Percentiles rank a stretch among this genome's conserved stretches.
phyloP scores from a whole-genome alignment of 2,329 filamentous ascomycete species.

The Penicillium paneum region DNA sequence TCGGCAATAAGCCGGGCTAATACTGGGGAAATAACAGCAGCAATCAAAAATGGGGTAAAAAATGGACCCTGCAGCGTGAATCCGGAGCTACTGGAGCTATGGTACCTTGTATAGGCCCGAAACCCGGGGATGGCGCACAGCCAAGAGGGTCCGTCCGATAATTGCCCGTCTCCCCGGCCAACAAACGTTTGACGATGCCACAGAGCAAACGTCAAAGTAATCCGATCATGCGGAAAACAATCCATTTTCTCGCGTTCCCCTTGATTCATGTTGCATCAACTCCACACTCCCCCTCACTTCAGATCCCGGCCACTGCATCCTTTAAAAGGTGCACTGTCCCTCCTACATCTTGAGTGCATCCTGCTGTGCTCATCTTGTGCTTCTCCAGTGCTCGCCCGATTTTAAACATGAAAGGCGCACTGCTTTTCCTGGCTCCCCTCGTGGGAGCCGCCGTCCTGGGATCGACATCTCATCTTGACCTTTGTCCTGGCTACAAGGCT shows the following conservation, averaged over 20 bases:
- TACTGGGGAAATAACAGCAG: neutral
- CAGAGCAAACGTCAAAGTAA: neutral
- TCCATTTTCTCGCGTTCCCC: neutral
- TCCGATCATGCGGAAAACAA: neutral
- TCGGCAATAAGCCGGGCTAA: neutral
- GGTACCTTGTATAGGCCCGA: neutral
- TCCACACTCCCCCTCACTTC: neutral
- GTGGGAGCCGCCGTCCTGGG: conserved; percentile 28
- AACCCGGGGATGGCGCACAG: neutral
- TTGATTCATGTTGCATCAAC: neutral
- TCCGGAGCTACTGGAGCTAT: neutral
- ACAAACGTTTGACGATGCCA: neutral
- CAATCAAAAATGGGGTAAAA: neutral
- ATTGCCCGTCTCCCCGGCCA: neutral
- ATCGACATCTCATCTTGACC: conserved; percentile 8
- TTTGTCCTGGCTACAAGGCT: conserved; percentile 41
- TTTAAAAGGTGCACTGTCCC: conserved; percentile 1
- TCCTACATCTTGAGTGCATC: neutral
- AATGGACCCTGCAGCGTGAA: neutral
- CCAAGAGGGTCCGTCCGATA: neutral
- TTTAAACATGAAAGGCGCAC: conserved; percentile 25
- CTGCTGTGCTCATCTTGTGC: conserved; percentile 1
- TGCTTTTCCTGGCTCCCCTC: conserved; percentile 28
- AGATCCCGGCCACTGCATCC: neutral
- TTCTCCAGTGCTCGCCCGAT: neutral